These are phyloP conservation scores for Quercus gilva DNA, from an alignment of 306 rosid genomes.

Conservation along the genomic window DNA sequence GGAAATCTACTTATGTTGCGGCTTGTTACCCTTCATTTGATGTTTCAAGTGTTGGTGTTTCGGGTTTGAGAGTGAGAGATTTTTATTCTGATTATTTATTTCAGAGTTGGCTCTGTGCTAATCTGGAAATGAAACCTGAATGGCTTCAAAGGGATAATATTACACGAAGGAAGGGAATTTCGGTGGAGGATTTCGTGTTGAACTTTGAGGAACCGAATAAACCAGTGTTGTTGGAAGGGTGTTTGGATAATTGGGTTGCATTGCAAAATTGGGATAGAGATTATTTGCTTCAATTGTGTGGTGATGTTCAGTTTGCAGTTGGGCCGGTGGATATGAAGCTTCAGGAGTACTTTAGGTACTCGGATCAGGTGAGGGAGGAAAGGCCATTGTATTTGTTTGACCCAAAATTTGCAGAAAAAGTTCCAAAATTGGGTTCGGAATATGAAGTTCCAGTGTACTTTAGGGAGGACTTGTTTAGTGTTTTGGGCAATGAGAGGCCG, in stretches of 20 bases:
- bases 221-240: slow-evolving; percentile 85
- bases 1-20: slow-evolving; percentile 71
- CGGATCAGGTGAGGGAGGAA: slow-evolving; percentile 79
- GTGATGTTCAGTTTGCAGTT: slow-evolving; percentile 65
- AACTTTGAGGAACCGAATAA: slow-evolving; percentile 72
- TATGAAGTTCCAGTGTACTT: slow-evolving; percentile 74
- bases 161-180: slow-evolving; percentile 63
- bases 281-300: slow-evolving; percentile 62
- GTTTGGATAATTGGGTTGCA: slow-evolving; percentile 84
- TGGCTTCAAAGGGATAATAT: slow-evolving; percentile 90
- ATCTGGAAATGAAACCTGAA: slow-evolving; percentile 86
- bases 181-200: slow-evolving; percentile 70
- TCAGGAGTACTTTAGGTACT: slow-evolving; percentile 66
- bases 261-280: slow-evolving; percentile 77
- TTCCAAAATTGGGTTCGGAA: slow-evolving; percentile 65
- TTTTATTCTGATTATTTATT: slow-evolving; percentile 91
- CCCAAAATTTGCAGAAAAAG: slow-evolving; percentile 82
- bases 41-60: slow-evolving; percentile 1
- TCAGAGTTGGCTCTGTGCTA: slow-evolving; percentile 98
- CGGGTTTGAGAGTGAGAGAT: slow-evolving; percentile 67
- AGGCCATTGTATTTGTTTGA: slow-evolving; percentile 85
- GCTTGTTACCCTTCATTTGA: slow-evolving; percentile 54
- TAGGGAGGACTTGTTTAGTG: slow-evolving; percentile 75
- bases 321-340: slow-evolving; percentile 89
- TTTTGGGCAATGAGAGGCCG: slow-evolving; percentile 79